Evolutionary conservation across 352 stramenopile genomes (phyloP).

Genomic region (Pythium apleroticum): DNA sequence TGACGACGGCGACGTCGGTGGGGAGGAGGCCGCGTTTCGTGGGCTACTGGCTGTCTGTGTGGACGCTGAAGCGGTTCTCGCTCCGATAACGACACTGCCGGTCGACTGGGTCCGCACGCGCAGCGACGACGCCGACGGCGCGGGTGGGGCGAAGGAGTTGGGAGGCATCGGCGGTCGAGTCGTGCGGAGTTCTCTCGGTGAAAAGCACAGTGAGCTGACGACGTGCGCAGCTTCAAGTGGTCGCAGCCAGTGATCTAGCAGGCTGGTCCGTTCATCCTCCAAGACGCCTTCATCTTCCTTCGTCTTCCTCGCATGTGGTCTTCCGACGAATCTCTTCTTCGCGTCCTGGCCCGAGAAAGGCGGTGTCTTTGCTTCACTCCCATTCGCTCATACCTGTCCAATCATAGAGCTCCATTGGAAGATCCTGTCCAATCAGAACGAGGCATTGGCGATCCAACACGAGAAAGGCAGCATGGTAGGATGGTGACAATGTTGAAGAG

Average conservation of each 20-base stretch:
- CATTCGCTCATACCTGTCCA: background rate
- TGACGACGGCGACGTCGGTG: background rate
- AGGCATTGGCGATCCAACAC: background rate
- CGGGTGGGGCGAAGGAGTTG: slow-evolving; percentile 2
- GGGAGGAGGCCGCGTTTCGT: background rate
- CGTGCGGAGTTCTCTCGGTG: no score
- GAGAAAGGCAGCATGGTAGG: background rate
- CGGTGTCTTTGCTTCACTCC: background rate
- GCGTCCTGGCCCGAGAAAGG: background rate
- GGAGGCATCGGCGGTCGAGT: slow-evolving; percentile 12
- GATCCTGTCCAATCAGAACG: background rate
- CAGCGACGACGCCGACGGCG: slow-evolving; percentile 1
- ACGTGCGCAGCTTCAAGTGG: background rate
- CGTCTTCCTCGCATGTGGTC: background rate
- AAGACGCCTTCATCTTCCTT: background rate
- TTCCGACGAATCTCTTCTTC: background rate
- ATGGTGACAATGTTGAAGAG: background rate
- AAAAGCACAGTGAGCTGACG: background rate
- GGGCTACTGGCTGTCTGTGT: slow-evolving; percentile 11
- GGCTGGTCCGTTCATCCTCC: background rate
- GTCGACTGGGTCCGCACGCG: slow-evolving; percentile 8
- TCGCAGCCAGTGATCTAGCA: background rate
- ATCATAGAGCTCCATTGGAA: background rate
- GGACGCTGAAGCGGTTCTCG: background rate
- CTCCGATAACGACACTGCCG: background rate